phyloP scores from a whole-genome alignment of 2,329 filamentous ascomycete species.

The Verticillium alfalfae region DNA sequence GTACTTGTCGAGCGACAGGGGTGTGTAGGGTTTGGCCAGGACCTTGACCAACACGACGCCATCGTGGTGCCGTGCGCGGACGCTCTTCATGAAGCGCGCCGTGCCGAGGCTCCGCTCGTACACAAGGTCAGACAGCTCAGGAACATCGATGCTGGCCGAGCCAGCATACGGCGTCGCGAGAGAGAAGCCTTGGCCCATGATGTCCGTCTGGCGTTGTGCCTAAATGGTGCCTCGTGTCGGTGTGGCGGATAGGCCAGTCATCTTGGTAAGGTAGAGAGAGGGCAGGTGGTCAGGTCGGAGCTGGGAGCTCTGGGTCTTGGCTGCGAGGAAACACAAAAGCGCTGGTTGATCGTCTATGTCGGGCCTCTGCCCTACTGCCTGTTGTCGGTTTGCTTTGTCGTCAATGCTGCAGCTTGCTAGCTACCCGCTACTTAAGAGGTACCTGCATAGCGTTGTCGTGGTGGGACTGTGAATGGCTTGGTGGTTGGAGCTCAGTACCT shows the following conservation, averaged over 20 bases:
- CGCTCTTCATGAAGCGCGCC: conserved; percentile 93
- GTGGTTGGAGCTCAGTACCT: background rate
- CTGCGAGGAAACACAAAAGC: background rate
- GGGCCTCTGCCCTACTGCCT: background rate
- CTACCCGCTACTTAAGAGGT: background rate
- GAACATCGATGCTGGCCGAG: conserved; percentile 87
- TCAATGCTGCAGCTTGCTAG: background rate
- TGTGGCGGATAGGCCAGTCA: background rate
- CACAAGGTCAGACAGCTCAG: conserved; percentile 82
- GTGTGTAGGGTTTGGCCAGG: conserved; percentile 84
- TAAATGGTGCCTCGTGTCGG: conserved; percentile 6
- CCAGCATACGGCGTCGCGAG: conserved; percentile 87
- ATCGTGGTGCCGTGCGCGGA: conserved; percentile 83
- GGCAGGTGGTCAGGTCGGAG: background rate
- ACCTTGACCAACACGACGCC: conserved; percentile 92
- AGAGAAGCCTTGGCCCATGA: conserved; percentile 96
- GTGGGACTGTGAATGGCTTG: background rate
- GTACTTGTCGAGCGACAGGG: conserved; percentile 75
- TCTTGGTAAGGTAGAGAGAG: background rate
- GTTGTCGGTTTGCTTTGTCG: background rate
- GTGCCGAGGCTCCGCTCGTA: conserved; percentile 92
- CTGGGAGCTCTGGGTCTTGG: background rate
- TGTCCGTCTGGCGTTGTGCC: conserved; percentile 11
- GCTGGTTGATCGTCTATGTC: background rate
- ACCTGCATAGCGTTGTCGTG: background rate